Conservation (phyloP, 2,329 filamentous ascomycete species). For the Botrytis aclada region DNA sequence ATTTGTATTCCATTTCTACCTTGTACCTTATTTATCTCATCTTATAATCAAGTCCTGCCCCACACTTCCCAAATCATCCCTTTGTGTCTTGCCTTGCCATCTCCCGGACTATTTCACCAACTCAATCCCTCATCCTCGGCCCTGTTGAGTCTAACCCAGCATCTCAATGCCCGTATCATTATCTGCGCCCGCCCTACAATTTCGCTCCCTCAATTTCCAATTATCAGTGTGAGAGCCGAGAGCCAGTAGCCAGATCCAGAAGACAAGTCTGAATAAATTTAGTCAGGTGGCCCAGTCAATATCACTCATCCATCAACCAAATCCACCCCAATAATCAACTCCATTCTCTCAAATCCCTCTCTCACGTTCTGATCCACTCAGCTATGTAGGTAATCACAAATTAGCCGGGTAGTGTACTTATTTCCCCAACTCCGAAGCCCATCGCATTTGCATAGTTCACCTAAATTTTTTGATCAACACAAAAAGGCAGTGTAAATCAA, state of each 20-base stretch:
- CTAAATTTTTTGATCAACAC: neutral
- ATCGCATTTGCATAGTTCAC: slow-evolving; percentile 2
- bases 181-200: neutral
- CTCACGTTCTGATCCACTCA: neutral
- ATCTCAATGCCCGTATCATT: neutral
- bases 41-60: slow-evolving; percentile 7
- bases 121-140: neutral
- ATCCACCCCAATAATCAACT: neutral
- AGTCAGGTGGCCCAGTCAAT: neutral
- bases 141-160: neutral
- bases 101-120: neutral
- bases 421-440: neutral
- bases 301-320: neutral
- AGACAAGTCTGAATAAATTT: neutral
- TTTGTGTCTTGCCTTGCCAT: no score
- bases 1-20: slow-evolving; percentile 12
- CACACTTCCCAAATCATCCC: neutral
- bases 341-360: no score
- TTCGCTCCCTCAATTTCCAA: neutral
- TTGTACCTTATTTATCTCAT: neutral
- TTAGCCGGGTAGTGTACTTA: neutral
- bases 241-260: neutral
- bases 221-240: neutral
- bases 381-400: slow-evolving; percentile 4
- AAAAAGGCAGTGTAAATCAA: neutral